Base-by-base conservation (phyloP, 805 yeast genomes). In the Blastobotrys mokoenaii region DNA sequence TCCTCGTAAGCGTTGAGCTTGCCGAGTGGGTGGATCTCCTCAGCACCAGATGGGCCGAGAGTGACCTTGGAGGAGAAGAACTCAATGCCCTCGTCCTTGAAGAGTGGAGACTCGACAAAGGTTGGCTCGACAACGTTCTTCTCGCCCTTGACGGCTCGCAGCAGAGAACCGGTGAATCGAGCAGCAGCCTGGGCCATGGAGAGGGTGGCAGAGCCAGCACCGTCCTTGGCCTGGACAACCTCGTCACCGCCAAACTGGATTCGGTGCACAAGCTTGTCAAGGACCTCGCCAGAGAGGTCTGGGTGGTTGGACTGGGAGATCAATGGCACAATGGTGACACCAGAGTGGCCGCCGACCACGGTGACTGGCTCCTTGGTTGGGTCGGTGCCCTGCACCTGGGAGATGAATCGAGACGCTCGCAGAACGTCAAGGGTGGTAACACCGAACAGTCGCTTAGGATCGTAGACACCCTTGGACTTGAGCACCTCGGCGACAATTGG, bases 231-330 rank as follows among this genome's bases (percentile, higher is more conserved):
- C 70, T 84, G 73, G 52, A 89, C 97, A 40, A 89, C 95, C 68
- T 90, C 97, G 64, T 89, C 97, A 62, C 97, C 97, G 51, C 95
- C 95, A 57, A 83, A 88, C 71, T 89, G 97, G 55, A 89, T 89
- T 69, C 97, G 79, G 74, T 86, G 74, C 58, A 87, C 77, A 56
- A 89, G 76, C 51, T 76, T 75, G 58, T 77, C 78, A n/a, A n/a
- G 45, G 58, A 56, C 33, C 52, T 52, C 57, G 60, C 63, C 59
- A 60, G 45, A 63, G 69, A 58, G 58, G 59, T 56, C 61, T 60
- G 47, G 59, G 67, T 49, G 45, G 50, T 44, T 43, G 71, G 70
- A 38, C 50, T 40, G 40, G 61, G 88, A 75, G 63, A 82, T 77
- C 54, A 88, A 72, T 45, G 97, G 97, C 36, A 88, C 93, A 61